Conservation (phyloP, 177 flowering plant genomes). For the Telopea speciosissima region DNA sequence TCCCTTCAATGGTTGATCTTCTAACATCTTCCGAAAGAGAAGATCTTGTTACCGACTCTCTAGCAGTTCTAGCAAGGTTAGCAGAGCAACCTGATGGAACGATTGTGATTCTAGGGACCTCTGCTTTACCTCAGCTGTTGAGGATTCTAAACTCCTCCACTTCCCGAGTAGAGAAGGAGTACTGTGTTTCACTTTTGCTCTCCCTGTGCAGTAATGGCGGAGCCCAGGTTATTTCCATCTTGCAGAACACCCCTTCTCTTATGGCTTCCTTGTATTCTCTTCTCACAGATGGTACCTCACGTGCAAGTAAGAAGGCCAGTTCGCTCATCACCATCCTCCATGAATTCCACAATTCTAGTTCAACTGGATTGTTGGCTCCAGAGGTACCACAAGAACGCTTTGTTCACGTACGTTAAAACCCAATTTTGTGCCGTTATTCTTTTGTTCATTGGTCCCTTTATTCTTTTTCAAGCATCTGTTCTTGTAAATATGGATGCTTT, state of each 20-base stretch:
- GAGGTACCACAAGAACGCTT: conserved; percentile 26
- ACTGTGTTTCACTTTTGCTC: conserved; percentile 52
- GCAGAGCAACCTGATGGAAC: conserved; percentile 55
- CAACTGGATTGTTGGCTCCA: conserved; percentile 18
- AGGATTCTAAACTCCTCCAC: conserved; percentile 22
- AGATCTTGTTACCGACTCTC: conserved; percentile 46
- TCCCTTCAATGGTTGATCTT: conserved; percentile 37
- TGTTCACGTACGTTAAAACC: conserved; percentile 19
- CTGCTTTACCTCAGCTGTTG: conserved; percentile 28
- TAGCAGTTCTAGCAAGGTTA: conserved; percentile 56
- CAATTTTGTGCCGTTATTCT: not conserved
- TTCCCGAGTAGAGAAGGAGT: conserved; percentile 51
- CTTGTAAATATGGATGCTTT: not conserved
- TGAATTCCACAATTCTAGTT: conserved; percentile 27
- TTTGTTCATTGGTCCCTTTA: not conserved
- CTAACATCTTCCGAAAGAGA: conserved; percentile 32
- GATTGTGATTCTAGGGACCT: conserved; percentile 26
- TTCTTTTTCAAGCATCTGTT: not conserved
- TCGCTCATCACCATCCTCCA: conserved; percentile 56
- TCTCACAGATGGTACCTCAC: conserved; percentile 50
- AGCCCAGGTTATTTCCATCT: conserved; percentile 31
- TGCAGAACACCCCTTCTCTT: conserved; percentile 37
- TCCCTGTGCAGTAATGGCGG: conserved; percentile 54
- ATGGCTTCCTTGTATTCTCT: conserved; percentile 51
- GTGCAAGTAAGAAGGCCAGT: conserved; percentile 55